These are phyloP conservation scores for Hanseniaspora vineae DNA, from an alignment of 805 yeast genomes.

Conservation along the genomic window DNA sequence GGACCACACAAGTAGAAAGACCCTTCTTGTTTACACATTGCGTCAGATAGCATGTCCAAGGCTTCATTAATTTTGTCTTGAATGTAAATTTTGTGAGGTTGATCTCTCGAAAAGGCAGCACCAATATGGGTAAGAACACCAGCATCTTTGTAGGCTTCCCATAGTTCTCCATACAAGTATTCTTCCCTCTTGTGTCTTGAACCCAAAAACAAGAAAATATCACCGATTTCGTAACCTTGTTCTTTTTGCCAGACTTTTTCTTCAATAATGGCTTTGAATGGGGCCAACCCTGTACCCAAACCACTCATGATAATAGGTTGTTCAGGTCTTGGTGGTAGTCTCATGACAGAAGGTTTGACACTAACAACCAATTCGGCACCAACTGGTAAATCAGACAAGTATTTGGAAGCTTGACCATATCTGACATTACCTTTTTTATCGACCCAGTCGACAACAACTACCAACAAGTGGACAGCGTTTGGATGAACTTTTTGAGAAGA, in stretches of 20 bases:
- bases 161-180: constrained; percentile 88
- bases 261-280: constrained; percentile 94
- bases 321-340: constrained; percentile 72
- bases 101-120: constrained; percentile 97
- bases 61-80: constrained; percentile 85
- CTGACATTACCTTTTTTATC: constrained; percentile 77
- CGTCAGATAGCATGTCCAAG: constrained; percentile 58
- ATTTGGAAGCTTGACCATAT: constrained; percentile 91
- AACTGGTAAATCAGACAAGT: constrained; percentile 59
- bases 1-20: constrained; percentile 96
- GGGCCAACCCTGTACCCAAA: constrained; percentile 94
- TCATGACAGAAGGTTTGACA: constrained; percentile 96
- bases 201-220: constrained; percentile 76
- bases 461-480: constrained; percentile 77
- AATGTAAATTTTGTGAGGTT: constrained; percentile 84
- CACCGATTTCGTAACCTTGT: constrained; percentile 84
- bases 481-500: constrained; percentile 90
- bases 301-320: constrained; percentile 96
- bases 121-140: constrained; percentile 90
- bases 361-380: constrained; percentile 86
- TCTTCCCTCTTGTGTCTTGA: constrained; percentile 94
- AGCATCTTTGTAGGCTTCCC: constrained; percentile 93
- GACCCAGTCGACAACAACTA: constrained; percentile 94
- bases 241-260: constrained; percentile 88
- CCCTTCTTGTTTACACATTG: constrained; percentile 68